A percentile compares a stretch with the other conserved stretches of the same genome.
These are phyloP conservation scores for Vitis amurensis DNA, from an alignment of 164 flowering plant species.

Conservation along the genomic window DNA sequence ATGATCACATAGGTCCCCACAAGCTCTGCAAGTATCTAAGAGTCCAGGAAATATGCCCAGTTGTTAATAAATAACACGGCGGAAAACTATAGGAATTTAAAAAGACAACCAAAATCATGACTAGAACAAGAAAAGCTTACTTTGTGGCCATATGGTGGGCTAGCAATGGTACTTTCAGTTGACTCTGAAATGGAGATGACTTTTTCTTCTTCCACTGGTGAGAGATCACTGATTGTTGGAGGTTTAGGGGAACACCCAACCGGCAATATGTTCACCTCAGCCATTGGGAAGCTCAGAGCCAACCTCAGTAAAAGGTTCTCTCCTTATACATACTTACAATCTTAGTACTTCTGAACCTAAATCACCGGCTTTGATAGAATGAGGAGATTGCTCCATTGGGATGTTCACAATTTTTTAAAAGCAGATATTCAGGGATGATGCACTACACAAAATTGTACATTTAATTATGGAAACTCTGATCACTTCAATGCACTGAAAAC, in stretches of 20 bases:
- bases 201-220: background rate
- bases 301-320: background rate
- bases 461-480: background rate
- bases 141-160: background rate
- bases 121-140: background rate
- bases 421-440: background rate
- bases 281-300: background rate
- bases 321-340: background rate
- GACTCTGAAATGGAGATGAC: background rate
- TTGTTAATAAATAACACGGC: background rate
- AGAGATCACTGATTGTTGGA: background rate
- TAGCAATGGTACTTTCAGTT: background rate
- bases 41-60: background rate
- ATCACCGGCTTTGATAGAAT: too few species aligned
- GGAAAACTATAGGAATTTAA: too few species aligned
- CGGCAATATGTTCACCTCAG: background rate
- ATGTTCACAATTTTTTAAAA: background rate
- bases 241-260: background rate
- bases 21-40: slow-evolving; percentile 4
- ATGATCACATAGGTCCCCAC: slow-evolving; percentile 7
- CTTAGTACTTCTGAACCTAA: background rate
- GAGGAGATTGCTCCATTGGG: background rate
- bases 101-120: too few species aligned
- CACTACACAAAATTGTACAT: too few species aligned
- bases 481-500: background rate